phyloP scores from a whole-genome alignment of 192 early-diverging fungal species.

The Helicostylum pulchrum region DNA sequence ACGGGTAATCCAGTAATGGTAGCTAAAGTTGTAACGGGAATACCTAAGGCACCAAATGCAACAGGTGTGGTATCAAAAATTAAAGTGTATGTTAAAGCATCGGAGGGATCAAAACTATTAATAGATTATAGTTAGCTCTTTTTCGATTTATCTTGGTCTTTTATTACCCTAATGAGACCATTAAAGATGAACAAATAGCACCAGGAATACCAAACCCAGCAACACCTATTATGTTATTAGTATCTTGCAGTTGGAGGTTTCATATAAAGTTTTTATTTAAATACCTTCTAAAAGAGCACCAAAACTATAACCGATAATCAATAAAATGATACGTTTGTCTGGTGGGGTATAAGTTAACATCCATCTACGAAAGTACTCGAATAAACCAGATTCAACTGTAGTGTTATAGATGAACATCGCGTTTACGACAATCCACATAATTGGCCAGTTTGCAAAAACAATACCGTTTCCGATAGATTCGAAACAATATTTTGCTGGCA shows the following conservation, averaged over 20 bases:
- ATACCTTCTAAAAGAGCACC: conserved; percentile 25
- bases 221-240: conserved; percentile 20
- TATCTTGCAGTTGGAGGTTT: too few species aligned
- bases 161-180: conserved; percentile 37
- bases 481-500: conserved; percentile 36
- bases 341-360: conserved; percentile 37
- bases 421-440: conserved; percentile 44
- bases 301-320: conserved; percentile 31
- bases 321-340: conserved; percentile 31
- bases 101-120: conserved; percentile 32
- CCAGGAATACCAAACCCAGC: conserved; percentile 40
- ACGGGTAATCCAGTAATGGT: conserved; percentile 28
- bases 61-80: conserved; percentile 38
- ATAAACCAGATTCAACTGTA: conserved; percentile 30
- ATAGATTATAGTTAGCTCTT: neutral
- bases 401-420: conserved; percentile 39
- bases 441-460: conserved; percentile 38
- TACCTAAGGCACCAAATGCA: conserved; percentile 37
- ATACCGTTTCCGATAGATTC: conserved; percentile 33
- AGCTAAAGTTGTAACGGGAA: conserved; percentile 40
- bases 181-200: conserved; percentile 38
- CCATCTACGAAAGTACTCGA: conserved; percentile 41
- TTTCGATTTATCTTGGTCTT: too few species aligned
- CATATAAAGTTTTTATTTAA: neutral
- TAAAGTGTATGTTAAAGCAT: conserved; percentile 32